Evolutionary conservation across 2,329 filamentous ascomycete species (phyloP), one percentile per base, ranked within the genome.

Genomic region (Nemania serpens): DNA sequence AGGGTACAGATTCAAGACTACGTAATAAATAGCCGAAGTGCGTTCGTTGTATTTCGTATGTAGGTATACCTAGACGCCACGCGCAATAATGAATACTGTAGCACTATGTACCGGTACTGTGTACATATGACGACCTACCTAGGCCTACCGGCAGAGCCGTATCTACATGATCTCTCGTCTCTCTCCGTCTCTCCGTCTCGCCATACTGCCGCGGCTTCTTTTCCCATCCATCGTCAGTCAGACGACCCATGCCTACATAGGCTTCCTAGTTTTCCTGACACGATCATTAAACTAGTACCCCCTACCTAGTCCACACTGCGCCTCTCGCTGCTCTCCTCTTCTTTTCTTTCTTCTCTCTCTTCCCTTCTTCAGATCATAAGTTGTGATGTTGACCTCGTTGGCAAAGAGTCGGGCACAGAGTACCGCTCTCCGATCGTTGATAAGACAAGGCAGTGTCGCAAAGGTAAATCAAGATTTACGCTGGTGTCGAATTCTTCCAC

Each of bases 351-450:
- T 51, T 57, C 57, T 37, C 34, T 62, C 58, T 48, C 43, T 54
- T 63, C 61, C 50, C 55, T 53, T 47, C 39, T 7, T 43, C 55
- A 45, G 37, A 43, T 43, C 55, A 45, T 52, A 61, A 41, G 62
- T 64, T 74, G 71, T 62, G 58, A 75, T 75, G 73, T 73, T 74
- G 64, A 67, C 66, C 58, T 73, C 67, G 45, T 62, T 75, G 58
- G 71, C 65, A 64, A 75, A 70, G 69, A 73, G 70, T 66, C 71
- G 73, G 70, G 66, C 69, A 69, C 70, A 71, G 61, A 69, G 69
- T 68, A 72, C 72, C 62, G 69, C 69, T 67, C 68, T 75, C 51
- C 68, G 70, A 65, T 69, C 69, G 54, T 62, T 70, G 39, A 51
- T 62, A 49, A 69, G 71, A 66, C 68, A 64, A 68, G 55, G 65